Conservation (phyloP, 148 eudicot genomes). For the Cornus suecica region DNA sequence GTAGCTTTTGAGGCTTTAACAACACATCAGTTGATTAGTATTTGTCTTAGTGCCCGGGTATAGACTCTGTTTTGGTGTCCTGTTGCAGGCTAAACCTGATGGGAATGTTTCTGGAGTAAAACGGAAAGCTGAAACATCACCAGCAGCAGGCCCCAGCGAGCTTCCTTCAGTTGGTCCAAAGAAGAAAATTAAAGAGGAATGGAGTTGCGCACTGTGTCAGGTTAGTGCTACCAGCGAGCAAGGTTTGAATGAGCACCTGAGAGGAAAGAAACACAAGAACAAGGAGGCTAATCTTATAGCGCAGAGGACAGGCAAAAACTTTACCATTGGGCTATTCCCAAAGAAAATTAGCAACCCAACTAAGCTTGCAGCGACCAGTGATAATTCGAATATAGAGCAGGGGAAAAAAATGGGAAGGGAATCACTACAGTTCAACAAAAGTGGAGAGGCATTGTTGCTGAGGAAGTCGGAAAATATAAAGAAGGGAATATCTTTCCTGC, state of each 20-base stretch:
- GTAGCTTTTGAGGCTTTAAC: no score
- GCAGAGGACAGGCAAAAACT: constrained; percentile 27
- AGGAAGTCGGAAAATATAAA: background rate
- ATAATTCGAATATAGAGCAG: background rate
- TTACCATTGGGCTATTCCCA: constrained; percentile 34
- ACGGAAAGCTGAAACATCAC: constrained; percentile 44
- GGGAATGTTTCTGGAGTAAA: constrained; percentile 35
- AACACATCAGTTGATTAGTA: background rate
- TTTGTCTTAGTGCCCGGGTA: constrained; percentile 1
- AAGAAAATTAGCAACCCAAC: constrained; percentile 18
- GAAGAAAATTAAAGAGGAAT: constrained; percentile 40
- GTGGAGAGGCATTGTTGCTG: no score
- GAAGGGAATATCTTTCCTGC: background rate
- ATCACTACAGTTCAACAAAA: background rate
- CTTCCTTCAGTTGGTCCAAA: constrained; percentile 12
- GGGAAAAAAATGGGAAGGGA: constrained; percentile 6
- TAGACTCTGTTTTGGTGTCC: constrained; percentile 9
- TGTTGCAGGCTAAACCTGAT: constrained; percentile 53
- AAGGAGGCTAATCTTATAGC: constrained; percentile 32
- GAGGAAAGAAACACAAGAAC: constrained; percentile 67
- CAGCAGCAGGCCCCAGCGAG: constrained; percentile 23
- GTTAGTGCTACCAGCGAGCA: constrained; percentile 50
- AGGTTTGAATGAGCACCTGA: constrained; percentile 45
- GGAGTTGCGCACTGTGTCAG: constrained; percentile 63
- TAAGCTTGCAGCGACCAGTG: background rate